These are phyloP conservation scores for Patellifolia procumbens DNA, from an alignment of 179 eudicot species.

Conservation along the genomic window DNA sequence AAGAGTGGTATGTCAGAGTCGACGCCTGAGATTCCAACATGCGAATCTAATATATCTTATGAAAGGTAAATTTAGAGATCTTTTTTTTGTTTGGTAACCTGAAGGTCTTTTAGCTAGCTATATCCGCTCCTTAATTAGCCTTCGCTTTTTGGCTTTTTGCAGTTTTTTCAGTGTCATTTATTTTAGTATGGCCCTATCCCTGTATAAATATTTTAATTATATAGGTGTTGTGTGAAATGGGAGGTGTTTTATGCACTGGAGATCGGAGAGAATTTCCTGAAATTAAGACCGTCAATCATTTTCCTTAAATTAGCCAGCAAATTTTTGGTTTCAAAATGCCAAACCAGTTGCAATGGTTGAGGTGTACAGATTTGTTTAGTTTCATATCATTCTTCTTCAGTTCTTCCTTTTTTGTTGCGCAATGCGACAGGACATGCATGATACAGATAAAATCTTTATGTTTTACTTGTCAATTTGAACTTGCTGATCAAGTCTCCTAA, in stretches of 20 bases:
- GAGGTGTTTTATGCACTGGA: not conserved
- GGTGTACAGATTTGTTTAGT: not conserved
- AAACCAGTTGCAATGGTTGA: not conserved
- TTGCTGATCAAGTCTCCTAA: slow-evolving; percentile 3
- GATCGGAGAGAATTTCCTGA: not conserved
- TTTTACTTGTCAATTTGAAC: not conserved
- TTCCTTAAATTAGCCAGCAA: not conserved
- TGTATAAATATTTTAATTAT: not conserved
- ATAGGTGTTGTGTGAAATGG: not conserved
- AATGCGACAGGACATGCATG: not conserved
- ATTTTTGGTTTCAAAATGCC: not conserved
- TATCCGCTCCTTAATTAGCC: not conserved
- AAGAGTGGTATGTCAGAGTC: slow-evolving; percentile 67
- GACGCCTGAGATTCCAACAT: slow-evolving; percentile 65
- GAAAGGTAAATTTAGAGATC: slow-evolving; percentile 49
- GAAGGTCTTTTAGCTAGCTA: not conserved
- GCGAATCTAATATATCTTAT: slow-evolving; percentile 56
- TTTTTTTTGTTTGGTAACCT: slow-evolving; percentile 8
- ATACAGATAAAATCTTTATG: not conserved
- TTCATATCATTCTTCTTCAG: not conserved
- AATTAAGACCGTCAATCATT: not conserved
- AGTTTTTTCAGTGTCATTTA: not conserved
- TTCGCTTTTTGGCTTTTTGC: not conserved
- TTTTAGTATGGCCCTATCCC: too few relatives aligned
- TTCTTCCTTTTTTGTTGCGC: not conserved